Evolutionary conservation across 2,329 filamentous ascomycete genomes (phyloP), one percentile per base, ranked within the genome.

Genomic region (Ophiostoma himal-ulmi): DNA sequence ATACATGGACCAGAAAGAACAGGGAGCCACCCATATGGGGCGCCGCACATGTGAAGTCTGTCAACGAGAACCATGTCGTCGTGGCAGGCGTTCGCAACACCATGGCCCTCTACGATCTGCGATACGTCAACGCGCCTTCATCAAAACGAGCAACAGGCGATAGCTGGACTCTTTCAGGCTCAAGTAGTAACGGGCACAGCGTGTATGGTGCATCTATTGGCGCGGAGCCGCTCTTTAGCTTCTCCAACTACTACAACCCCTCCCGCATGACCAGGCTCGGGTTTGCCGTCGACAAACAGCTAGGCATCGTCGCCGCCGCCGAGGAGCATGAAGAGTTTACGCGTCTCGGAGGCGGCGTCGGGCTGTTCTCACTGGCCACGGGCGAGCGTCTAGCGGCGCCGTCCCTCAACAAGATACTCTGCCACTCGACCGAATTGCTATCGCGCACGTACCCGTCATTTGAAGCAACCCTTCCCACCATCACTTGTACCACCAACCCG

Each of bases 91-190:
- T 87, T 1, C 74, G 77, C 41, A 81, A 80, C 75, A 79, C 75
- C 69, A 84, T 89, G 79, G 80, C 80, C 1, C 77, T 88, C 5
- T 89, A 88, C 74, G 88, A 90, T 73, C 72, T 85, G 41, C 85
- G 88, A 1, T 86, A 81, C 73, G 20, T 73, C 14, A 36, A 36
- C n/a, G 17, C 70, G 26, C 20, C 54, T 11, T 2, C 3, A 13
- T 22, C 17, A 26, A 17, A n/a, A 26, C 41, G 13, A 36, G 22
- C 22, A 54, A 14, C 30, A 8, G 52, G 52, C 17, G 8, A 3
- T 4, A 26, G n/a, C n/a, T 22, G 52, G 52, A 11, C n/a, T 57
- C 10, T 26, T 14, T 57, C n/a, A 5, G 26, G n/a, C 52, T 34
- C 57, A 5, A 34, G 57, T 14, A 62, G 26, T 26, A 62, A 34